phyloP scores from a whole-genome alignment of 164 flowering plant species.

The Pachysandra terminalis region DNA sequence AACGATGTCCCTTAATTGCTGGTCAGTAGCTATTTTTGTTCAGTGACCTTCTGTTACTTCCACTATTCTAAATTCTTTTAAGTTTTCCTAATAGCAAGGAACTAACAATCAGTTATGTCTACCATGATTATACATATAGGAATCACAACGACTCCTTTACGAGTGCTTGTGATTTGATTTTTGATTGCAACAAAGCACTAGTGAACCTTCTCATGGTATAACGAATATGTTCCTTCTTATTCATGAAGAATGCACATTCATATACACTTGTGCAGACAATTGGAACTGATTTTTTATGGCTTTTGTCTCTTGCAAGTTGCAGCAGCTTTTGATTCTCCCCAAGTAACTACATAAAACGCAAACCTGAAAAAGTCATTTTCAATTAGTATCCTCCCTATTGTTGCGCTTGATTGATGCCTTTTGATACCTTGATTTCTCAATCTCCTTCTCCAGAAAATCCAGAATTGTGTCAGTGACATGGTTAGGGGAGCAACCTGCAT shows the following conservation, averaged over 20 bases:
- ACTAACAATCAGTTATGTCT: background rate
- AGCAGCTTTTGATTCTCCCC: background rate
- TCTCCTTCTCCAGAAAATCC: slow-evolving; percentile 73
- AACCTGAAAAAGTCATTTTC: background rate
- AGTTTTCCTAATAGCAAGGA: background rate
- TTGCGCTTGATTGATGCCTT: slow-evolving; percentile 52
- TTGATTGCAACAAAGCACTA: background rate
- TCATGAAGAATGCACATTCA: no score
- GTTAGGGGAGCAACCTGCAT: slow-evolving; percentile 82
- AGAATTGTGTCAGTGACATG: slow-evolving; percentile 82
- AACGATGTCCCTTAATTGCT: no score
- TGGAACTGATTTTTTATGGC: background rate
- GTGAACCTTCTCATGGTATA: background rate
- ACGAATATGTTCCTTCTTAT: no score
- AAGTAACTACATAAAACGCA: background rate
- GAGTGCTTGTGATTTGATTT: background rate
- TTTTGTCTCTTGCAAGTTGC: background rate
- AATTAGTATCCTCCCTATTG: slow-evolving; percentile 18
- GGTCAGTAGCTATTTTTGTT: no score
- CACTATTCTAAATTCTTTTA: no score
- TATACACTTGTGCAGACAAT: background rate
- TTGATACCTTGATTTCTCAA: slow-evolving; percentile 56
- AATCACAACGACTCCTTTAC: background rate
- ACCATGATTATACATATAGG: background rate
- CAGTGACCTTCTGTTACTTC: no score